Evolutionary conservation across 208 protist genomes (phyloP).

Genomic region (Leishmania braziliensis): DNA sequence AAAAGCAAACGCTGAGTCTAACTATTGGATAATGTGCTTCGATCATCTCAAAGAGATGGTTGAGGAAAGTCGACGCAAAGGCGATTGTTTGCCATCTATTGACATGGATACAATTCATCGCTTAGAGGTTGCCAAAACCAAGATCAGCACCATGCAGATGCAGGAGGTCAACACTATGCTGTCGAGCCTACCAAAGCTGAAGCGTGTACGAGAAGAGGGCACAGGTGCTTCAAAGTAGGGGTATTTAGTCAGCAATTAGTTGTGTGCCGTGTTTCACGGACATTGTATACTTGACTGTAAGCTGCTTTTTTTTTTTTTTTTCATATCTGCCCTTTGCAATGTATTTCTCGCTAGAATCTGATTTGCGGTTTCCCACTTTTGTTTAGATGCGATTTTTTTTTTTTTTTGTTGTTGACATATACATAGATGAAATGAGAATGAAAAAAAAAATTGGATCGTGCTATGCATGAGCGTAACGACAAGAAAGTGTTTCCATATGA

Average conservation of each 20-base stretch:
- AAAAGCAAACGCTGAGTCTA: slow-evolving; percentile 66
- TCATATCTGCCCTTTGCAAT: neutral
- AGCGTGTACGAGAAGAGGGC: slow-evolving; percentile 27
- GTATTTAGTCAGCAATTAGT: neutral
- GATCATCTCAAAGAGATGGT: slow-evolving; percentile 74
- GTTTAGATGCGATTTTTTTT: slow-evolving; percentile 16
- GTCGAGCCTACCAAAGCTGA: slow-evolving; percentile 21
- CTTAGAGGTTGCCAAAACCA: slow-evolving; percentile 51
- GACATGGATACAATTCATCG: slow-evolving; percentile 52
- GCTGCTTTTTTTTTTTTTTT: slow-evolving; percentile 11
- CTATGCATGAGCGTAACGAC: neutral
- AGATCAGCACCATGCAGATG: slow-evolving; percentile 22
- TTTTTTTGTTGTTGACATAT: neutral
- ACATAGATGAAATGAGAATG: neutral
- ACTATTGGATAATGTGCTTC: slow-evolving; percentile 81
- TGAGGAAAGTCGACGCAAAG: slow-evolving; percentile 35
- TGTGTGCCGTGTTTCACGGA: neutral
- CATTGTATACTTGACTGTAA: neutral
- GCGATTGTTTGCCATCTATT: slow-evolving; percentile 39
- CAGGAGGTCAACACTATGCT: slow-evolving; percentile 24
- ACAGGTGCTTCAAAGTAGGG: neutral
- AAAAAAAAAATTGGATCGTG: neutral
- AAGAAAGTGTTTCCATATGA: neutral
- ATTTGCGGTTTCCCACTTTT: neutral
- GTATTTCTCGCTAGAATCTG: slow-evolving; percentile 18